A percentile compares a stretch with the other conserved stretches of the same genome.
phyloP scores from a whole-genome alignment of 371 early-diverging fungal genomes.

The Lichtheimia ornata region DNA sequence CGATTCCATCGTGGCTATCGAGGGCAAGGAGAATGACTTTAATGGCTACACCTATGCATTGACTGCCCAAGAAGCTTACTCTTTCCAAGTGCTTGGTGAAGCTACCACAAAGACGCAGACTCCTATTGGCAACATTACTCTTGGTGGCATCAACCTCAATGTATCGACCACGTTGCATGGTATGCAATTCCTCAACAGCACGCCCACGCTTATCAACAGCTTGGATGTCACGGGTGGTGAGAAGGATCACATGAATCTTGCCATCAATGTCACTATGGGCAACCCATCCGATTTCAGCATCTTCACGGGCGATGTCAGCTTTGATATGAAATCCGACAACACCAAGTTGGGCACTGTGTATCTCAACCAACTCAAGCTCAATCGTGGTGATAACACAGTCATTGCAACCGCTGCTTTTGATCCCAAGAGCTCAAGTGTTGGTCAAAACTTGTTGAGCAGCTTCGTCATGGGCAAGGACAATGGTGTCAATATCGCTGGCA shows the following conservation, averaged over 20 bases:
- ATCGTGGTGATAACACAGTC: constrained; percentile 47
- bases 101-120: constrained; percentile 54
- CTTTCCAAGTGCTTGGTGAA: constrained; percentile 48
- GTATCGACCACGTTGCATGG: constrained; percentile 53
- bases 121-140: constrained; percentile 55
- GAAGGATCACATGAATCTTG: constrained; percentile 42
- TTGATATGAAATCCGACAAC: constrained; percentile 40
- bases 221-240: constrained; percentile 62
- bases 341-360: constrained; percentile 47
- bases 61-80: constrained; percentile 36
- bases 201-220: constrained; percentile 52
- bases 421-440: constrained; percentile 45
- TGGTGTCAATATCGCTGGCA: constrained; percentile 45
- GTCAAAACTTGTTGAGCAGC: constrained; percentile 48
- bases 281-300: constrained; percentile 62
- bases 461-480: constrained; percentile 55
- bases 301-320: constrained; percentile 48
- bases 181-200: constrained; percentile 58
- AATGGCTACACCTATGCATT: constrained; percentile 50
- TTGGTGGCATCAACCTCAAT: constrained; percentile 56
- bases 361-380: constrained; percentile 41
- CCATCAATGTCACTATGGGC: constrained; percentile 52
- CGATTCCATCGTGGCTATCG: constrained; percentile 34
- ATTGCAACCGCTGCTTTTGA: constrained; percentile 46
- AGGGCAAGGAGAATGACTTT: constrained; percentile 38